phyloP scores from a whole-genome alignment of 805 yeast genomes.

The Ogataea methanolica region DNA sequence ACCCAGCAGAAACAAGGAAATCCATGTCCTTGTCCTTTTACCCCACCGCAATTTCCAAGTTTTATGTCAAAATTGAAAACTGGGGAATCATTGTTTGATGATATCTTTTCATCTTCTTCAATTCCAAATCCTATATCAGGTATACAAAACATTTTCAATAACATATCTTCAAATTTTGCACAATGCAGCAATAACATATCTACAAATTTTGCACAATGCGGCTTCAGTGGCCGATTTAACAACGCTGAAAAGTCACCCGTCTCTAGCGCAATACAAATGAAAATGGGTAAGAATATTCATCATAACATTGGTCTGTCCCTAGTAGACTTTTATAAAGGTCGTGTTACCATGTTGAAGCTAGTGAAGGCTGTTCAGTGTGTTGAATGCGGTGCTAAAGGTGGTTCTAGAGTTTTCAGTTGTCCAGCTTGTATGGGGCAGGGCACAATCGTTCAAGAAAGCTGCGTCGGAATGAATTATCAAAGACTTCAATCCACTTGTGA shows the following conservation, averaged over 20 bases:
- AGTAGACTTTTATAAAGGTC: conserved; percentile 56
- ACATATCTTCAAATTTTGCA: no score
- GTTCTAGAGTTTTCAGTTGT: conserved; percentile 30
- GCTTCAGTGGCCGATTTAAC: no score
- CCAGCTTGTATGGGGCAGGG: conserved; percentile 40
- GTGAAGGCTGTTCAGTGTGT: conserved; percentile 46
- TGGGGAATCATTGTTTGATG: conserved; percentile 28
- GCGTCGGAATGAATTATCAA: conserved; percentile 42
- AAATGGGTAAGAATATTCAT: conserved; percentile 49
- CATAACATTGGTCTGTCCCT: conserved; percentile 51
- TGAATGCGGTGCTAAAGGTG: conserved; percentile 52
- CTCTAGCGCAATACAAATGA: neutral
- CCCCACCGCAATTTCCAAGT: no score
- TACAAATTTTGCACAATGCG: no score
- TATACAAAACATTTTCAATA: no score
- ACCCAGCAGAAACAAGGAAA: no score
- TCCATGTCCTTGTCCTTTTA: no score
- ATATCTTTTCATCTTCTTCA: conserved; percentile 17
- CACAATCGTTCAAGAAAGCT: conserved; percentile 33
- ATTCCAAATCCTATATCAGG: no score
- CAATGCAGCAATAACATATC: no score
- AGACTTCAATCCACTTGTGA: conserved; percentile 41
- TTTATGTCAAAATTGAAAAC: neutral
- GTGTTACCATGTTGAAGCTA: conserved; percentile 48
- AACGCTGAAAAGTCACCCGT: no score